Evolutionary conservation across 305 asterid species (phyloP).

Genomic region (Stenogyne calaminthoides): DNA sequence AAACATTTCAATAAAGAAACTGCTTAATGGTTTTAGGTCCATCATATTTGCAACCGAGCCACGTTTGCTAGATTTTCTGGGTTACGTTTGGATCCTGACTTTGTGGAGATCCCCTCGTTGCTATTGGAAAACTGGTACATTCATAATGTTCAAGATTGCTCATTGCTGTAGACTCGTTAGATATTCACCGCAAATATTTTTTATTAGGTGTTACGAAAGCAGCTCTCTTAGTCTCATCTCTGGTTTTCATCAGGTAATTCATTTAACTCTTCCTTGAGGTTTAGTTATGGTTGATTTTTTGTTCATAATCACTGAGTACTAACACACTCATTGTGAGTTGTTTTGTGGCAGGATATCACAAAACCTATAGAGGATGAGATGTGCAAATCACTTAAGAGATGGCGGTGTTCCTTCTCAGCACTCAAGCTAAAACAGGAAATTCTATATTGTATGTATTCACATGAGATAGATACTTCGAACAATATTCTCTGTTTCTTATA

Average conservation of each 20-base stretch:
- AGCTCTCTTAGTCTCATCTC: slow-evolving; percentile 76
- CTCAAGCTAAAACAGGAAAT: slow-evolving; percentile 88
- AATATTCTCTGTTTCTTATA: neutral
- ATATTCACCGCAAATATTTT: slow-evolving; percentile 26
- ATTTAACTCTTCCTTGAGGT: slow-evolving; percentile 7
- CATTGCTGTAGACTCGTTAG: neutral
- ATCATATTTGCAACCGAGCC: slow-evolving; percentile 85
- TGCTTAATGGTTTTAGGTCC: slow-evolving; percentile 57
- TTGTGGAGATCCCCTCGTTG: slow-evolving; percentile 88
- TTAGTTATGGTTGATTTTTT: neutral
- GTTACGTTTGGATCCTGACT: slow-evolving; percentile 91
- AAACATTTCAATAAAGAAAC: slow-evolving; percentile 12
- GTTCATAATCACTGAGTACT: neutral
- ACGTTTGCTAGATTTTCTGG: slow-evolving; percentile 88
- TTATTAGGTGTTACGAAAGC: slow-evolving; percentile 79
- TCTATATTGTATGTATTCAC: slow-evolving; percentile 68
- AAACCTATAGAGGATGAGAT: slow-evolving; percentile 82
- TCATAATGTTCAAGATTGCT: neutral
- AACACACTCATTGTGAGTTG: neutral
- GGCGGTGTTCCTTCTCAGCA: slow-evolving; percentile 88
- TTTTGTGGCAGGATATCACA: slow-evolving; percentile 76
- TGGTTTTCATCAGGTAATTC: slow-evolving; percentile 87
- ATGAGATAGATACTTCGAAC: neutral
- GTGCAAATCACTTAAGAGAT: slow-evolving; percentile 70
- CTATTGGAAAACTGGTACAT: slow-evolving; percentile 84